Percentiles rank a stretch among this genome's conserved stretches.
phyloP scores from a whole-genome alignment of 192 early-diverging fungal species.

The Kappamyces sp. region DNA sequence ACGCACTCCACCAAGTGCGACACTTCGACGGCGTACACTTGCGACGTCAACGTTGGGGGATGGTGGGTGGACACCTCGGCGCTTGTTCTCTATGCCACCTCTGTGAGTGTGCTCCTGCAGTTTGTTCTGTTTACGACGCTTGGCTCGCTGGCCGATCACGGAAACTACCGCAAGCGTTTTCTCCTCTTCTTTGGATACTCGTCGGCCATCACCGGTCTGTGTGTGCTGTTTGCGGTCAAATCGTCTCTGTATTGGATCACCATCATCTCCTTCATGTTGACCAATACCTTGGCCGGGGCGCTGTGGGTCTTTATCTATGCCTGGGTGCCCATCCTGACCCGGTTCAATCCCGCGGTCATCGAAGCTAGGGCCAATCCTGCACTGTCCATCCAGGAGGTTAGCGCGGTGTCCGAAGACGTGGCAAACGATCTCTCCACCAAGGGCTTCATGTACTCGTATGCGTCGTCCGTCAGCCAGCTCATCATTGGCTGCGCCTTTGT shows the following conservation, averaged over 20 bases:
- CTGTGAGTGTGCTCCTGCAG: slow-evolving; percentile 23
- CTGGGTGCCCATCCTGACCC: slow-evolving; percentile 15
- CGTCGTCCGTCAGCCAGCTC: slow-evolving; percentile 13
- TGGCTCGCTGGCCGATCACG: slow-evolving; percentile 36
- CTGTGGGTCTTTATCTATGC: slow-evolving; percentile 19
- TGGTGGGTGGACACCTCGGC: slow-evolving; percentile 19
- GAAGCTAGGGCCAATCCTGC: neutral
- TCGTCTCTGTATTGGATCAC: neutral
- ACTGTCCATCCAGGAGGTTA: neutral
- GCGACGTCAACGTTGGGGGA: slow-evolving; percentile 1
- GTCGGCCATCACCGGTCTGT: neutral
- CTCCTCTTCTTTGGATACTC: no score
- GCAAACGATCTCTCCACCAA: slow-evolving; percentile 23
- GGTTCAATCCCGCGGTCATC: slow-evolving; percentile 17
- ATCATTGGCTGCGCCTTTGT: slow-evolving; percentile 18
- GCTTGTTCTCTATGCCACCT: slow-evolving; percentile 27
- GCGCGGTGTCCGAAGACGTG: slow-evolving; percentile 3
- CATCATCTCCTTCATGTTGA: slow-evolving; percentile 6
- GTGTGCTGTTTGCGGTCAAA: neutral
- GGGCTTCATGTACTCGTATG: slow-evolving; percentile 20
- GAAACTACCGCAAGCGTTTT: neutral
- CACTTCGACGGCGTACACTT: slow-evolving; percentile 5
- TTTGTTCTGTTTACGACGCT: slow-evolving; percentile 25
- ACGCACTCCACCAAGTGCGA: slow-evolving; percentile 24
- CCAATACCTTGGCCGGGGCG: slow-evolving; percentile 6